Evolutionary conservation across 768 basidiomycete species (phyloP), one percentile per base, ranked within the genome.

Genomic region (Porphyrellus cyaneotinctus): DNA sequence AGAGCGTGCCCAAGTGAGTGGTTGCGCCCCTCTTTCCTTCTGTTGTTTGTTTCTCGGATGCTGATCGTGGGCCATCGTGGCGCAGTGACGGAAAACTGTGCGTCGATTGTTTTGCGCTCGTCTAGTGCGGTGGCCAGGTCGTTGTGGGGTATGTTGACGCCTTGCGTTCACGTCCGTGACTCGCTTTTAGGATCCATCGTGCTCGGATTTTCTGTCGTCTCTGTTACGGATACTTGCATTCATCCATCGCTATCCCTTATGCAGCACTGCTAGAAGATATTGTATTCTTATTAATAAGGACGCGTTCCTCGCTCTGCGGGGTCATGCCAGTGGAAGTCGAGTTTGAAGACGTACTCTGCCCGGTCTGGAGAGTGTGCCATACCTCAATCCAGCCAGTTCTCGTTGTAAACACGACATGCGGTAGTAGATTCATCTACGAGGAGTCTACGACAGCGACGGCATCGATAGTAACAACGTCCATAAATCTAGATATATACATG

Each of bases 1-100:
- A 74, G 58, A 72, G 65, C 46, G 58, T 66, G 3, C 52, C 55
- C 45, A 70, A 71, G 72, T 74, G 49, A 59, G 73, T 61, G 11
- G 8, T 24, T n/a, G 15, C 18, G 1, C 1, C 36, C 14, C 24
- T 22, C 6, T 45, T 43, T 24, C 5, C 8, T 4, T 3, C 22
- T 5, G 6, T 15, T 33, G 26, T 24, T 24, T 8, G 9, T 13
- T 49, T 44, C 41, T 36, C 20, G 37, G 39, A 32, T 12, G 47
- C 57, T 67, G 49, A 63, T 45, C 42, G 2, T 11, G 18, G 36
- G 39, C 20, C 9, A 8, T 24, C 18, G 26, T 24, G 41, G 32
- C 41, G 28, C 36, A 68, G 67, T 31, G 66, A 70, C 38, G 67
- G 68, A 28, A 68, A 70, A 43, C 14, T 70, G 49, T 68, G 67